Evolutionary conservation across 164 flowering plant species (phyloP).

Genomic region (Cinnamomum micranthum): DNA sequence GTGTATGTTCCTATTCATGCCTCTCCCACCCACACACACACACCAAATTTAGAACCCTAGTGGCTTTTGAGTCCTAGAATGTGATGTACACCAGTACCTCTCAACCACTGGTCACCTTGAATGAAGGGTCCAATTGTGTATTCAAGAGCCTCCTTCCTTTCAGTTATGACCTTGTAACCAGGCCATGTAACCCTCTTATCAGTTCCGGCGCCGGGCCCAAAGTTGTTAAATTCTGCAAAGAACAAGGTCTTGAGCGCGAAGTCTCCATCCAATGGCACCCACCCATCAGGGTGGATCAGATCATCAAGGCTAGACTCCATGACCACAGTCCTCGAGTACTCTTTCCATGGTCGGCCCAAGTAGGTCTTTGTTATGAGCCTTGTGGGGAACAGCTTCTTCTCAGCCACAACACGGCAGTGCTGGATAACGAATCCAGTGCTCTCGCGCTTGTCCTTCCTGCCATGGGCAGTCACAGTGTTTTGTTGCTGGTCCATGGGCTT

Average conservation of each 20-base stretch:
- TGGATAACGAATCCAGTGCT: slow-evolving; percentile 32
- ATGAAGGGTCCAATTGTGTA: slow-evolving; percentile 38
- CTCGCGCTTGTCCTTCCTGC: slow-evolving; percentile 26
- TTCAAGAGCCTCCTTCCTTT: slow-evolving; percentile 23
- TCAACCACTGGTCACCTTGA: slow-evolving; percentile 36
- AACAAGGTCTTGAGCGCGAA: slow-evolving; percentile 24
- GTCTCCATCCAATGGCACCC: slow-evolving; percentile 38
- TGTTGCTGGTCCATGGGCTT: slow-evolving; percentile 35
- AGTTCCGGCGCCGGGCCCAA: slow-evolving; percentile 37
- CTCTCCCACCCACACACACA: not conserved
- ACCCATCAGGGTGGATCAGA: slow-evolving; percentile 28
- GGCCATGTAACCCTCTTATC: slow-evolving; percentile 39
- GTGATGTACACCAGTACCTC: slow-evolving; percentile 35
- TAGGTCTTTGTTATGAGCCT: slow-evolving; percentile 15
- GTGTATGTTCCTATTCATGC: not conserved
- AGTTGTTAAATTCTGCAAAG: slow-evolving; percentile 40
- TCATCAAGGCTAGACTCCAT: slow-evolving; percentile 43
- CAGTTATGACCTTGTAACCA: slow-evolving; percentile 34
- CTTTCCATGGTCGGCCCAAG: slow-evolving; percentile 52
- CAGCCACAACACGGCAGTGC: slow-evolving; percentile 23
- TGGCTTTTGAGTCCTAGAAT: slow-evolving; percentile 20
- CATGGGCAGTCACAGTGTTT: slow-evolving; percentile 47
- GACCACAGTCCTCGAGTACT: slow-evolving; percentile 42
- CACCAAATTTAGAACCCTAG: not conserved
- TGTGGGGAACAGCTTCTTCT: slow-evolving; percentile 14